Conservation (phyloP, 2,329 filamentous ascomycete species). For the Aspergillus sp. region DNA sequence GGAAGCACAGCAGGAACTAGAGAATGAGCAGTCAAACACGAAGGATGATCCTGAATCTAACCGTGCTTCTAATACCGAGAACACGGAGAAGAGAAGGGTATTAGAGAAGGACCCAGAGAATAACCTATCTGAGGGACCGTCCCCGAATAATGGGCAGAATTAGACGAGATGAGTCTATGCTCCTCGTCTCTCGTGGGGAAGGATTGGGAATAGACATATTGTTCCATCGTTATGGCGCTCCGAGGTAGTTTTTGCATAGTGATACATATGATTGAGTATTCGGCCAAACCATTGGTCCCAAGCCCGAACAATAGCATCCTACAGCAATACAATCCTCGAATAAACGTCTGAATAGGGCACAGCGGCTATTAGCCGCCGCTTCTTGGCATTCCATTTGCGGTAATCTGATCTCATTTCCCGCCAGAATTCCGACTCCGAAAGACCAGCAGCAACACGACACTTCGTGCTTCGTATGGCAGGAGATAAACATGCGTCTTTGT, state of each 20-base stretch:
- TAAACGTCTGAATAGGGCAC: neutral
- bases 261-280: too few species aligned
- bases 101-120: neutral
- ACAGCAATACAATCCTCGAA: too few species aligned
- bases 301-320: too few species aligned
- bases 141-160: neutral
- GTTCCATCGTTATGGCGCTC: too few species aligned
- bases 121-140: neutral
- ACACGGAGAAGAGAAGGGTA: neutral
- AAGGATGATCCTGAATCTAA: neutral
- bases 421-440: neutral
- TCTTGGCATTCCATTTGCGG: neutral
- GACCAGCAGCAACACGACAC: too few species aligned
- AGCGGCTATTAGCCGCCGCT: neutral
- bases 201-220: too few species aligned
- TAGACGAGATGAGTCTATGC: too few species aligned
- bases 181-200: too few species aligned
- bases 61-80: neutral
- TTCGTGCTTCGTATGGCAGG: neutral
- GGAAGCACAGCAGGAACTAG: conserved; percentile 21
- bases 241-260: too few species aligned
- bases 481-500: neutral
- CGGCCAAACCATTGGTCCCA: too few species aligned
- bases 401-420: neutral
- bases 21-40: conserved; percentile 10